Conservation (phyloP, 768 basidiomycete genomes). For the Auricularia cornea region DNA sequence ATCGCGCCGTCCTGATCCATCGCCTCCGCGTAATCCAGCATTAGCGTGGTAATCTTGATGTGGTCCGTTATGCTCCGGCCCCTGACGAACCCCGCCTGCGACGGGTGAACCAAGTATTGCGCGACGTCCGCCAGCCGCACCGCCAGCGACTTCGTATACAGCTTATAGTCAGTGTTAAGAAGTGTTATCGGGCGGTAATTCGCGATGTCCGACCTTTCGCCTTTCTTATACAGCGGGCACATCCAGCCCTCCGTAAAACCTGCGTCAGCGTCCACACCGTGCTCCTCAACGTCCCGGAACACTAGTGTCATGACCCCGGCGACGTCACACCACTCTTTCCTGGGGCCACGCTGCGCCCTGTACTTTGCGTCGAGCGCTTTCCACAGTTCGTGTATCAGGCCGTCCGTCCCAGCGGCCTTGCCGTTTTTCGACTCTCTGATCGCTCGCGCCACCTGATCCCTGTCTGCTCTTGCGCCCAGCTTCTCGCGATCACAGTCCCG, state of each 20-base stretch:
- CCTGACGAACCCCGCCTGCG: slow-evolving; percentile 33
- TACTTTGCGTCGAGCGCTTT: neutral
- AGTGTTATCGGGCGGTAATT: slow-evolving; percentile 18
- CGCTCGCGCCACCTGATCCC: neutral
- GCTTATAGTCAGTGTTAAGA: slow-evolving; percentile 26
- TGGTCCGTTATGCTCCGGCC: slow-evolving; percentile 26
- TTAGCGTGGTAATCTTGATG: slow-evolving; percentile 15
- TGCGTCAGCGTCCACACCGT: slow-evolving; percentile 10
- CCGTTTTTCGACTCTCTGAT: neutral
- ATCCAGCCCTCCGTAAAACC: slow-evolving; percentile 25
- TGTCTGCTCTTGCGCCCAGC: neutral
- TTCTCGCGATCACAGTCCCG: too few species aligned
- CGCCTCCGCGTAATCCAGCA: slow-evolving; percentile 9
- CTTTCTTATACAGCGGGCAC: slow-evolving; percentile 35
- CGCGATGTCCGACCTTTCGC: slow-evolving; percentile 2
- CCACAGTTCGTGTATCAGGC: neutral
- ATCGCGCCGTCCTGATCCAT: slow-evolving; percentile 9
- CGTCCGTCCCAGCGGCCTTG: neutral
- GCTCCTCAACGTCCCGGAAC: slow-evolving; percentile 35
- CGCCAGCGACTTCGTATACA: slow-evolving; percentile 18
- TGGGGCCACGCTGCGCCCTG: neutral
- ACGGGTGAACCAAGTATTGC: slow-evolving; percentile 19
- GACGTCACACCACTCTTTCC: neutral
- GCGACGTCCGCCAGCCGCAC: slow-evolving; percentile 10
- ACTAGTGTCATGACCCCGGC: slow-evolving; percentile 22